A percentile compares a stretch with the other conserved stretches of the same genome.
These are phyloP conservation scores for Penicillium sp. DNA, from an alignment of 2,329 filamentous ascomycete genomes.

Conservation along the genomic window DNA sequence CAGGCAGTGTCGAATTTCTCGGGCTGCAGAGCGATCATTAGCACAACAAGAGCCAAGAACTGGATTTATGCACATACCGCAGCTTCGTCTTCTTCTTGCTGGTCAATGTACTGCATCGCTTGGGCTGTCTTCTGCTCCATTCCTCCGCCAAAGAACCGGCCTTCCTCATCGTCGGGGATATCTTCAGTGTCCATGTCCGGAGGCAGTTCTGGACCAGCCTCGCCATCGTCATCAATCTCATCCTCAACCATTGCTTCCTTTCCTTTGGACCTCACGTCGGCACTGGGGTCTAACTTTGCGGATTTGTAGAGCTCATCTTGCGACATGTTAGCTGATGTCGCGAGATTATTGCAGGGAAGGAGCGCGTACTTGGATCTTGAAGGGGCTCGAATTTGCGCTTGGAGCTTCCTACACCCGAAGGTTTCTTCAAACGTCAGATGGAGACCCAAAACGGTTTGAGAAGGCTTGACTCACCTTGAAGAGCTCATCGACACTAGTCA, in stretches of 20 bases:
- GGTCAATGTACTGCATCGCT: conserved; percentile 85
- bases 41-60: conserved; percentile 1
- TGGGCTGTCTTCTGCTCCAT: conserved; percentile 78
- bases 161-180: conserved; percentile 78
- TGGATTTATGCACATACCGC: conserved; percentile 32
- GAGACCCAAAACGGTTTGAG: too few species aligned
- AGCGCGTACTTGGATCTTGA: conserved; percentile 50
- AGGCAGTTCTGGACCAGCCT: conserved; percentile 56
- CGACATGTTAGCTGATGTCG: conserved; percentile 56
- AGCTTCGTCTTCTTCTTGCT: conserved; percentile 56
- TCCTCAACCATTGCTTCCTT: conserved; percentile 50
- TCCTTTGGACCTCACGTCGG: conserved; percentile 50
- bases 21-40: conserved; percentile 38
- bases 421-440: conserved; percentile 43
- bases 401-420: conserved; percentile 43
- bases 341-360: conserved; percentile 44
- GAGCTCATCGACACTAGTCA: conserved; percentile 63
- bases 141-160: conserved; percentile 92
- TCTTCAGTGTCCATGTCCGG: conserved; percentile 59
- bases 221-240: conserved; percentile 48
- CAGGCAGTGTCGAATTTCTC: conserved; percentile 83
- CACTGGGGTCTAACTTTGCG: conserved; percentile 53
- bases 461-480: conserved; percentile 50
- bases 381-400: conserved; percentile 62
- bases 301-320: conserved; percentile 60